Percentiles rank a stretch among this genome's conserved stretches.
Evolutionary conservation across 352 stramenopile genomes (phyloP).

Genomic region (Halophytophthora polymorphica): DNA sequence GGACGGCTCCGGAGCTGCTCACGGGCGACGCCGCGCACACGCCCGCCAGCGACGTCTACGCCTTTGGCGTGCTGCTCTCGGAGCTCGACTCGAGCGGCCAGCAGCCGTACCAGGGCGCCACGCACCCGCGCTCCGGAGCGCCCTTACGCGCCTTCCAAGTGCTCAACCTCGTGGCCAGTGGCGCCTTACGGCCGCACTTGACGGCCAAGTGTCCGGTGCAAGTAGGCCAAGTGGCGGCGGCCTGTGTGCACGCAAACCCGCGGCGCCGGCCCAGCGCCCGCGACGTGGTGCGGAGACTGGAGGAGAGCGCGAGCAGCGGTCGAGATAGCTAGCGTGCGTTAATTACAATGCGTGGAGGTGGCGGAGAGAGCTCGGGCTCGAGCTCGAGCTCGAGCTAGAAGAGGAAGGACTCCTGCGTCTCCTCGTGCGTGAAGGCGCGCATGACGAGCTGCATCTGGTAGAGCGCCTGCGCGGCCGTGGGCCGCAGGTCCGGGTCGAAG

Average conservation of each 20-base stretch:
- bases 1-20: conserved; percentile 53
- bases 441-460: conserved; percentile 52
- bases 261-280: conserved; percentile 23
- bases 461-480: conserved; percentile 47
- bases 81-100: conserved; percentile 42
- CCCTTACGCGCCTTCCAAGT: conserved; percentile 26
- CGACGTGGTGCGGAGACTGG: conserved; percentile 11
- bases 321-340: conserved; percentile 9
- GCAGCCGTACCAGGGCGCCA: conserved; percentile 17
- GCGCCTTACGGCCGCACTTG: conserved; percentile 31
- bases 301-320: conserved; percentile 12
- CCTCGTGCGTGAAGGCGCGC: conserved; percentile 28
- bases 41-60: conserved; percentile 62
- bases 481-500: conserved; percentile 45
- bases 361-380: no score
- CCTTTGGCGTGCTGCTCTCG: conserved; percentile 49
- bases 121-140: conserved; percentile 12
- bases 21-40: conserved; percentile 36
- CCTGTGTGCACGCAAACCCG: conserved; percentile 30
- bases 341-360: conserved; percentile 27
- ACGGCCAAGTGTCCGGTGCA: conserved; percentile 17
- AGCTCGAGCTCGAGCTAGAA: conserved; percentile 11
- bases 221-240: conserved; percentile 26
- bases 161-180: conserved; percentile 30
- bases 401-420: conserved; percentile 26